These are phyloP conservation scores for Colletotrichum aenigma DNA, from an alignment of 2,329 filamentous ascomycete genomes.

Conservation along the genomic window DNA sequence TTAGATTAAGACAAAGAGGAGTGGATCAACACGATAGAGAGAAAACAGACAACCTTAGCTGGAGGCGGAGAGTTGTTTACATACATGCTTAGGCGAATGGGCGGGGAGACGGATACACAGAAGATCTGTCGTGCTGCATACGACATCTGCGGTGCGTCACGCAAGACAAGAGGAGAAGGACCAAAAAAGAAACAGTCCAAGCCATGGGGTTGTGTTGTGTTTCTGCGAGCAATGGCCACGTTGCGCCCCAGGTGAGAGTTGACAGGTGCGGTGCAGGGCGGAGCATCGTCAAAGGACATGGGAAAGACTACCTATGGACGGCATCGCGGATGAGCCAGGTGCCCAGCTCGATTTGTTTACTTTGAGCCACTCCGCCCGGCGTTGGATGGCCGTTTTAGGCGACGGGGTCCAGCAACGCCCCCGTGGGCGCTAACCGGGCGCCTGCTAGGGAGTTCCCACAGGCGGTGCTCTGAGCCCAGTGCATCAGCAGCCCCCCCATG, in stretches of 20 bases:
- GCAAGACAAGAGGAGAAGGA: not conserved
- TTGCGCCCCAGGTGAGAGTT: not conserved
- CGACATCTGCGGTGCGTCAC: not conserved
- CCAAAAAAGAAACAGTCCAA: not conserved
- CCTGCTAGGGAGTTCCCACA: not conserved
- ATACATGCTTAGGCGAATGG: not conserved
- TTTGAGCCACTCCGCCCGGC: not conserved
- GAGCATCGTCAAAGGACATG: not conserved
- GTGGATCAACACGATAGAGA: not conserved
- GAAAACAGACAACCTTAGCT: not conserved
- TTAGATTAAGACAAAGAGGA: not conserved
- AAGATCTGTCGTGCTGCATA: not conserved
- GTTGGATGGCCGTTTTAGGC: not conserved
- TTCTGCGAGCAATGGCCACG: not conserved
- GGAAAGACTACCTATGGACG: not conserved
- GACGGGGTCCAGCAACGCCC: not conserved
- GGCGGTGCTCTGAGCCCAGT: not conserved
- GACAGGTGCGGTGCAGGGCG: not conserved
- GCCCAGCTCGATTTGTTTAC: not conserved
- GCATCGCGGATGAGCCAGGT: not conserved
- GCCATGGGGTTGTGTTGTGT: not conserved
- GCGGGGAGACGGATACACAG: not conserved
- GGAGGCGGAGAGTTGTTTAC: not conserved
- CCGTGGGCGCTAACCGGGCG: not conserved
- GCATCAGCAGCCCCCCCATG: not conserved